These are phyloP conservation scores for Hygrophila difformis DNA, from an alignment of 257 asterid species.

Conservation along the genomic window DNA sequence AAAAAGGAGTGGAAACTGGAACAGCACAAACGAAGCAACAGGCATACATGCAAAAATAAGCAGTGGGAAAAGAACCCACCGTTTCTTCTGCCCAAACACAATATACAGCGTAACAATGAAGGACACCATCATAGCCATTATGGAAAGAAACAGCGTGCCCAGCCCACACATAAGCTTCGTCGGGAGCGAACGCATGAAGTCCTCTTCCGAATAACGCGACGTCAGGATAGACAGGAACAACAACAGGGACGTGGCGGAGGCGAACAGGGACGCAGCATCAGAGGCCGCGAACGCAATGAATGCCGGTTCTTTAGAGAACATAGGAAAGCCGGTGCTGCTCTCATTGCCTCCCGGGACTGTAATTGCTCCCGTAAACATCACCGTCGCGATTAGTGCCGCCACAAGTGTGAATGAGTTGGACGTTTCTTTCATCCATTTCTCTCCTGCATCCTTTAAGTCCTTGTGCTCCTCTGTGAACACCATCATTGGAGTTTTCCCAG, in stretches of 20 bases:
- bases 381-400: conserved; percentile 22
- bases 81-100: neutral
- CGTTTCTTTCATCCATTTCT: conserved; percentile 25
- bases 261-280: conserved; percentile 18
- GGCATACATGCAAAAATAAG: neutral
- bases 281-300: conserved; percentile 9
- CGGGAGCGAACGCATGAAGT: neutral
- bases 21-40: neutral
- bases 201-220: neutral
- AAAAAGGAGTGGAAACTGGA: neutral
- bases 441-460: conserved; percentile 11
- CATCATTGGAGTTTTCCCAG: conserved; percentile 1
- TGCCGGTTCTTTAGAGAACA: neutral
- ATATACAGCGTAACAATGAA: conserved; percentile 1
- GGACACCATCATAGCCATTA: conserved; percentile 8
- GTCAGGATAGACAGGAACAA: neutral
- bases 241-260: conserved; percentile 4
- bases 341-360: conserved; percentile 18
- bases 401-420: conserved; percentile 15
- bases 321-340: neutral
- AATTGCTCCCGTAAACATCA: conserved; percentile 20
- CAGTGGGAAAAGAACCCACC: conserved; percentile 1
- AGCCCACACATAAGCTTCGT: conserved; percentile 3
- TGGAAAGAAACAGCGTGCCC: conserved; percentile 1
- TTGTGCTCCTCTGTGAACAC: conserved; percentile 18